phyloP scores from a whole-genome alignment of 148 eudicot species.

The Suaeda aralocaspica region DNA sequence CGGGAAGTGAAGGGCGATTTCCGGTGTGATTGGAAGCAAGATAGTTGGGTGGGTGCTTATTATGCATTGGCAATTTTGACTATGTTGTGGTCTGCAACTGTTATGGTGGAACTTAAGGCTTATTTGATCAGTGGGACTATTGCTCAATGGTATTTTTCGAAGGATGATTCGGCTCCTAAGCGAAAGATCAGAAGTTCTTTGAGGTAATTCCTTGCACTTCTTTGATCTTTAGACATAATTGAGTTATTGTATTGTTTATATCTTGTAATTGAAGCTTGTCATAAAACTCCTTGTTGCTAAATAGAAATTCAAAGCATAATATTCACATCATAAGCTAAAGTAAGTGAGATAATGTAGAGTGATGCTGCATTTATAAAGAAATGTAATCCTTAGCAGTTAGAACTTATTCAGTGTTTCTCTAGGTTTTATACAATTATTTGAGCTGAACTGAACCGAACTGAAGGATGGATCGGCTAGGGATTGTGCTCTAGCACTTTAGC shows the following conservation, averaged over 20 bases:
- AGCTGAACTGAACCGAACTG: not conserved
- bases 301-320: not conserved
- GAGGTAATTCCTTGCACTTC: constrained; percentile 44
- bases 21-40: constrained; percentile 79
- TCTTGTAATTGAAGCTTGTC: not conserved
- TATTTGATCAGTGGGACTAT: constrained; percentile 88
- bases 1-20: constrained; percentile 47
- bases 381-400: not conserved
- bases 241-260: not conserved
- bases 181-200: constrained; percentile 62
- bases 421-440: not conserved
- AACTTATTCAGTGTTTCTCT: no score
- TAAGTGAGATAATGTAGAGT: not conserved
- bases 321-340: not conserved
- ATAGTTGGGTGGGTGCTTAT: constrained; percentile 87
- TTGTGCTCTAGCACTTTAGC: not conserved
- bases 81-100: constrained; percentile 82
- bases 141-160: constrained; percentile 96
- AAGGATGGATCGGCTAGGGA: not conserved
- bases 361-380: not conserved
- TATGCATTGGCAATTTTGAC: constrained; percentile 77
- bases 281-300: not conserved
- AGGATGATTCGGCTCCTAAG: constrained; percentile 55
- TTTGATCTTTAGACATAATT: not conserved
- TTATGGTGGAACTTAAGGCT: constrained; percentile 69